Evolutionary conservation across 345 rosid species (phyloP).

Genomic region (Linum usitatissimum): DNA sequence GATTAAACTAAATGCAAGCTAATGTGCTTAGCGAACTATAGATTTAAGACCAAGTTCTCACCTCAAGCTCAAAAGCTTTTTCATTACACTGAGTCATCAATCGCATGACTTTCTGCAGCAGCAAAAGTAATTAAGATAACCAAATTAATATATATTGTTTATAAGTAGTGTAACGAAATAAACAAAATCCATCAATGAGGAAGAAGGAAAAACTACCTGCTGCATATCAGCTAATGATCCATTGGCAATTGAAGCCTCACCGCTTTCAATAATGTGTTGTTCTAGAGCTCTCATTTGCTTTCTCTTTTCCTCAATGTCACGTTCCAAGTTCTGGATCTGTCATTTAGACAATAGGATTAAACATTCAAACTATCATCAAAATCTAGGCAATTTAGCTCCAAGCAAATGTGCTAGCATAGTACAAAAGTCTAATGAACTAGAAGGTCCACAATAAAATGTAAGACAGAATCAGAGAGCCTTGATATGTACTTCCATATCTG

Average conservation of each 20-base stretch:
- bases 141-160: slow-evolving; percentile 3
- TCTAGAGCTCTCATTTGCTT: slow-evolving; percentile 82
- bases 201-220: slow-evolving; percentile 48
- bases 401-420: not conserved
- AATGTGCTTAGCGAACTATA: not conserved
- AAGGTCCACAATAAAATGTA: not conserved
- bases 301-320: slow-evolving; percentile 80
- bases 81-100: slow-evolving; percentile 95
- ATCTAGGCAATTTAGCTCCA: not conserved
- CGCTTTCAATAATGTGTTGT: slow-evolving; percentile 77
- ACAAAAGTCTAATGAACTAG: not conserved
- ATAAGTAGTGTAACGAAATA: not conserved
- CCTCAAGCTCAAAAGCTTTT: slow-evolving; percentile 96
- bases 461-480: not conserved
- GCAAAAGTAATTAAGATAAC: slow-evolving; percentile 14
- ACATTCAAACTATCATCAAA: not conserved
- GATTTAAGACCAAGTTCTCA: slow-evolving; percentile 20
- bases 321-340: slow-evolving; percentile 75
- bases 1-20: not conserved
- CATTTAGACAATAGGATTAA: slow-evolving; percentile 11
- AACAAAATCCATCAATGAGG: not conserved
- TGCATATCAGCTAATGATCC: slow-evolving; percentile 93
- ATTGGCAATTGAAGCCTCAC: slow-evolving; percentile 88
- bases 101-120: slow-evolving; percentile 70
- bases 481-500: not conserved